Conservation (phyloP, 108 stramenopile species). For the Nannochloropsis salina region DNA sequence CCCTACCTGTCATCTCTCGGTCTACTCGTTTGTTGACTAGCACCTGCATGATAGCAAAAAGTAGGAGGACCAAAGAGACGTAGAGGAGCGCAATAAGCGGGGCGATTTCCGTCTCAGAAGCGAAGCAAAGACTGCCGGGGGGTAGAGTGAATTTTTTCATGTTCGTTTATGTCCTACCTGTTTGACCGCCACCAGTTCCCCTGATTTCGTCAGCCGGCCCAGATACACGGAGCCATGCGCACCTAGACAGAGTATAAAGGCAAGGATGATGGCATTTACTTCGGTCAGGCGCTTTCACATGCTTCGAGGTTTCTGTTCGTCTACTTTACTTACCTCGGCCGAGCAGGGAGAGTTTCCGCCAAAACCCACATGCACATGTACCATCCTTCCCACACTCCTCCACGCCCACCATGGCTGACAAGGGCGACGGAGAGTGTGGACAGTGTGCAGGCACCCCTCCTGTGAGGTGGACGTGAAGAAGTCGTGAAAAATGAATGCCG, state of each 20-base stretch:
- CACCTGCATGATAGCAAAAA: not conserved
- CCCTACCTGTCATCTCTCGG: not conserved
- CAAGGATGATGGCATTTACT: no score
- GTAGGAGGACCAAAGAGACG: not conserved
- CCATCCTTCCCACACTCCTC: not conserved
- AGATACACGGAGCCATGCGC: not conserved
- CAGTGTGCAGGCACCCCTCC: no score
- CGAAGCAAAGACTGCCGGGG: no score
- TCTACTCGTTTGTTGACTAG: not conserved
- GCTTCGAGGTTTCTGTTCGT: not conserved
- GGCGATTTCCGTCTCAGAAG: no score
- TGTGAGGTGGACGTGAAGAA: no score
- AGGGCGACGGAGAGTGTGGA: no score
- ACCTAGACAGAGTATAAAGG: not conserved
- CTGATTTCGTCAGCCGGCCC: not conserved
- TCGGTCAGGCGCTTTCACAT: not conserved
- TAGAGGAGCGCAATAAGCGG: not conserved
- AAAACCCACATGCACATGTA: slow-evolving; percentile 12
- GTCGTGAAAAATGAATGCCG: no score
- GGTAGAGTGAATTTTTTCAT: not conserved
- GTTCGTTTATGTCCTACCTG: not conserved
- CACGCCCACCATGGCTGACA: not conserved
- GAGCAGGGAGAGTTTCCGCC: not conserved
- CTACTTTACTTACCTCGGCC: not conserved
- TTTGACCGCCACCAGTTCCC: not conserved